Conservation (phyloP, 2,329 filamentous ascomycete species). For the Colletotrichum higginsianum region DNA sequence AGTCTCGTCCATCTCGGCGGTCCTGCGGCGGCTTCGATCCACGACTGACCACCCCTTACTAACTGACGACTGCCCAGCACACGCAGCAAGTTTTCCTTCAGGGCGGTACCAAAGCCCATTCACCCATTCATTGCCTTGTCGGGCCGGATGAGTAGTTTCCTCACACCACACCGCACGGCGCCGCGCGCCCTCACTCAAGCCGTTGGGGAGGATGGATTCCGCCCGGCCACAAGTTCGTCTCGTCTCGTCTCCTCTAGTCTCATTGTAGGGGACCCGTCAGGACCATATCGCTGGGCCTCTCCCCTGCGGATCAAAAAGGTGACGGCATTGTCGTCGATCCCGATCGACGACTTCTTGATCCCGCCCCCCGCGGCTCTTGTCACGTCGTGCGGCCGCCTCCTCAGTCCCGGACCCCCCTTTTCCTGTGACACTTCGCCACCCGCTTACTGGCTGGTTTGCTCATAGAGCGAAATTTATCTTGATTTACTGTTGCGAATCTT, state of each 20-base stretch:
- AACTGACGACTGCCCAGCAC: not conserved
- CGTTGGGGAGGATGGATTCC: not conserved
- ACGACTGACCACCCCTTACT: not conserved
- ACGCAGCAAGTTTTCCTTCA: not conserved
- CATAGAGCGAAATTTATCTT: not conserved
- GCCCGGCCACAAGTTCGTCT: not conserved
- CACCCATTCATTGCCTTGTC: not conserved
- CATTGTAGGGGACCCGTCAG: slow-evolving; percentile 14
- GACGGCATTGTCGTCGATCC: slow-evolving; percentile 38
- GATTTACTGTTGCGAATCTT: not conserved
- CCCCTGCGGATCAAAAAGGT: not conserved
- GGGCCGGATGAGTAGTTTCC: not conserved
- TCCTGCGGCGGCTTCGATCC: slow-evolving; percentile 7
- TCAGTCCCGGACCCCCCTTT: not conserved
- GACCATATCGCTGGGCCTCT: slow-evolving; percentile 24
- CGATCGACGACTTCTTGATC: slow-evolving; percentile 25
- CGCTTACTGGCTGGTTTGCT: not conserved
- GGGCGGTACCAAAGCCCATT: not conserved
- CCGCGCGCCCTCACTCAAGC: not conserved
- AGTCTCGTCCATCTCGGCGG: not conserved
- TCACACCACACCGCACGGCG: not conserved
- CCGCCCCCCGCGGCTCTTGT: slow-evolving; percentile 12
- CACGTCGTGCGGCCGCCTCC: slow-evolving; percentile 9
- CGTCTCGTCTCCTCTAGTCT: not conserved
- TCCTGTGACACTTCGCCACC: slow-evolving; percentile 8